Percentiles rank a stretch among this genome's conserved stretches.
Evolutionary conservation across 2,329 filamentous ascomycete species (phyloP).

Genomic region (Didymella exigua): DNA sequence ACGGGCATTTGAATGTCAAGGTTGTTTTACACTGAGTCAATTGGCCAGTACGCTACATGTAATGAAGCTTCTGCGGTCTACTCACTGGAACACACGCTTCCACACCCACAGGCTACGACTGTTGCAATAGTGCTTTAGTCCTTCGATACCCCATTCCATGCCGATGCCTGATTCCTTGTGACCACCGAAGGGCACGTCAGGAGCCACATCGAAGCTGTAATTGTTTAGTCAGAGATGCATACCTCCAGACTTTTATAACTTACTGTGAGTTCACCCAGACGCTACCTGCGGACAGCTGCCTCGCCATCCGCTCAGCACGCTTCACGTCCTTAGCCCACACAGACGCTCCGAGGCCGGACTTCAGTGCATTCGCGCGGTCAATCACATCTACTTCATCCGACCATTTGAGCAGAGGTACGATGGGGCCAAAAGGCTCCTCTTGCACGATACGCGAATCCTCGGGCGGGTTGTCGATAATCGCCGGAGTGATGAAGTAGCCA

Average conservation of each 20-base stretch:
- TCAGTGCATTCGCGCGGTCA: constrained; percentile 53
- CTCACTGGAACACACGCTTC: constrained; percentile 23
- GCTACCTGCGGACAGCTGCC: constrained; percentile 55
- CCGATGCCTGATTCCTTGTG: constrained; percentile 80
- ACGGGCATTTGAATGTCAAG: too few species aligned
- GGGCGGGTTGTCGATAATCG: constrained; percentile 63
- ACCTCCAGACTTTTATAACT: background rate
- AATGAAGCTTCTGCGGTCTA: too few species aligned
- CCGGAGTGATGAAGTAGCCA: constrained; percentile 65
- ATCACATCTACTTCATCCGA: constrained; percentile 58
- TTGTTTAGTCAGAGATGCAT: background rate
- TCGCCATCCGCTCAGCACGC: constrained; percentile 54
- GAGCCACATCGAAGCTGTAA: constrained; percentile 27
- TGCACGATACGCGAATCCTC: constrained; percentile 61
- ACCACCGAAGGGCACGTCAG: constrained; percentile 65
- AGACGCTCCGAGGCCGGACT: constrained; percentile 58
- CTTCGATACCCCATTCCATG: constrained; percentile 61
- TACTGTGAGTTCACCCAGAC: constrained; percentile 59
- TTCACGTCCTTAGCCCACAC: constrained; percentile 50
- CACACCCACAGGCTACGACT: constrained; percentile 27
- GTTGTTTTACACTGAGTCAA: too few species aligned
- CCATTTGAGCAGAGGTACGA: constrained; percentile 68
- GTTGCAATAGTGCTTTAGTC: constrained; percentile 31
- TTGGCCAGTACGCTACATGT: too few species aligned
- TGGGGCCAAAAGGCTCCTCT: constrained; percentile 68